Base-by-base conservation (phyloP, 2,329 filamentous ascomycete species). In the Ambrosiella beaveri region DNA sequence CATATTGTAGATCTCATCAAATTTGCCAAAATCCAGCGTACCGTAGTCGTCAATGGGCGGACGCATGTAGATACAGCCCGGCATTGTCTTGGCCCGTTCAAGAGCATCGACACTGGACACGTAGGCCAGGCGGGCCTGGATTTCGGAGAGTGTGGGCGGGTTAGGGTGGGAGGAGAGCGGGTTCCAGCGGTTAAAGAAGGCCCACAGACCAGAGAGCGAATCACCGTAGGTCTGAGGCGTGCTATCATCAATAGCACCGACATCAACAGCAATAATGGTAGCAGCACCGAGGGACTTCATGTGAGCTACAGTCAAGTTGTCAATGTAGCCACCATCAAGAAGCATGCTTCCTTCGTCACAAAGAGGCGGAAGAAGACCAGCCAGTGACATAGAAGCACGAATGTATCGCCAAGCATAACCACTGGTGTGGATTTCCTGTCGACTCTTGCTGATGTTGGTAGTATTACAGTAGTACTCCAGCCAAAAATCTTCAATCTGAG, bases 391-490 rank as follows among this genome's bases (percentile, higher is more conserved):
- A 9, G 89, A 95, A 0, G 93, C 93, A 51, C 93, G 81, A 27
- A 98, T 87, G 65, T 98, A 98, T 47, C 94, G 81, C 93, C 93
- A 98, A 0, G 93, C 91, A 66, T 98, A 98, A 12, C 93, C 93
- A 61, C 86, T 93, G 0, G 89, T 96, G 70, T 98, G 93, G 63
- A 94, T 90, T 68, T 98, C 93, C 2, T 82, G 82, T 17, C 91
- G 80, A 61, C 86, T 93, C 69, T 95, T 94, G 73, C 86, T 94
- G 71, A 98, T 97, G 69, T 97, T 98, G 41, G 94, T 98, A 0
- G 93, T 97, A 71, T 98, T 98, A 77, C 94, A 98, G 72, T 98
- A 98, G 68, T 88, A 98, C 64, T 95, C 89, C 9, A 98, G 79
- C 93, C 93, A 98, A 66, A 97, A 98, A 69, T 98, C 93, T 71